These are phyloP conservation scores for Penicillium cataractarum DNA, from an alignment of 495 filamentous ascomycete species.

Conservation along the genomic window DNA sequence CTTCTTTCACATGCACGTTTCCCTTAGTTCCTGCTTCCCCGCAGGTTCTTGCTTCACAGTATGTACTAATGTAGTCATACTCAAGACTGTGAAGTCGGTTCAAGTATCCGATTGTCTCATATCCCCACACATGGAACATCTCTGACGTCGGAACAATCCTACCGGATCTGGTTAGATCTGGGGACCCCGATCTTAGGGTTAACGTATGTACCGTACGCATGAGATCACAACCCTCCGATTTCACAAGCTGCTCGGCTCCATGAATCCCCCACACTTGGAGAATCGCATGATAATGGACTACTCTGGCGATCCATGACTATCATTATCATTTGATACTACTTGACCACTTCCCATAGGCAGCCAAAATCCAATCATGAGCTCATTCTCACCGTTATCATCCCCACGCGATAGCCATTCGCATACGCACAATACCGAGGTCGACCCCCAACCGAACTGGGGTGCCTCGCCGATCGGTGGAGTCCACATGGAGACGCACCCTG, in stretches of 20 bases:
- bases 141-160: constrained; percentile 1
- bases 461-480: not conserved
- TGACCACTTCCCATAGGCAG: not conserved
- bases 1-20: not conserved
- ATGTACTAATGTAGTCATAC: not conserved
- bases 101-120: not conserved
- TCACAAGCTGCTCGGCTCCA: not conserved
- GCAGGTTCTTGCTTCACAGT: not conserved
- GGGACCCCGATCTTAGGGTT: not conserved
- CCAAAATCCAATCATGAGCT: not conserved
- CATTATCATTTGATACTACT: not conserved
- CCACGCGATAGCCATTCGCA: not conserved
- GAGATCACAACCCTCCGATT: constrained; percentile 5
- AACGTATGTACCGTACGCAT: too few species aligned
- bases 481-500: not conserved
- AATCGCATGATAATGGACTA: not conserved
- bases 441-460: not conserved
- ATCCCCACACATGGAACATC: not conserved
- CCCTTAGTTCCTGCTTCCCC: constrained; percentile 2
- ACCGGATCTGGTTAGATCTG: constrained; percentile 3
- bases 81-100: not conserved
- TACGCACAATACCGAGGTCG: constrained; percentile 4
- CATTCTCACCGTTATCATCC: not conserved
- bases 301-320: too few species aligned
- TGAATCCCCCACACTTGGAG: not conserved